These are phyloP conservation scores for Rhynchosporium secalis DNA, from an alignment of 2,329 filamentous ascomycete genomes.

Conservation along the genomic window DNA sequence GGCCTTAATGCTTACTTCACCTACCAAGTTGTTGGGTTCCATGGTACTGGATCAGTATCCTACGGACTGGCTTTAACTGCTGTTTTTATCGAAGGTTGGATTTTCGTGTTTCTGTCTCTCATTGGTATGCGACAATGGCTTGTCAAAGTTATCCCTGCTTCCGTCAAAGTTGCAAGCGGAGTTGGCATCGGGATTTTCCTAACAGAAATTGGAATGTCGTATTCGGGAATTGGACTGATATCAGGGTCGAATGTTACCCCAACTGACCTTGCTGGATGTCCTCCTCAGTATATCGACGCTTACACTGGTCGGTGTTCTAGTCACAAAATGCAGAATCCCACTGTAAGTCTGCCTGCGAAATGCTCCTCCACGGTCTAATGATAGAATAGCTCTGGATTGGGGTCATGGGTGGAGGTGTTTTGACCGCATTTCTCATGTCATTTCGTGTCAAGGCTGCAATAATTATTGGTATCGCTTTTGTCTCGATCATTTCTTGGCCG, in stretches of 20 bases:
- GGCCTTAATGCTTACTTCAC: conserved; percentile 68
- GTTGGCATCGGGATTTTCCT: conserved; percentile 66
- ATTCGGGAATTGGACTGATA: conserved; percentile 80
- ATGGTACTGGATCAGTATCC: conserved; percentile 56
- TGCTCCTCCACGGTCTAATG: conserved; percentile 8
- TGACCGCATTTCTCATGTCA: conserved; percentile 79
- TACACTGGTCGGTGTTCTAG: conserved; percentile 52
- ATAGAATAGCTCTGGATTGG: conserved; percentile 73
- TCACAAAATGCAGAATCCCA: conserved; percentile 75
- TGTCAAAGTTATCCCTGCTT: conserved; percentile 62
- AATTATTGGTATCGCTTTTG: conserved; percentile 69
- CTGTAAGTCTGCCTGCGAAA: conserved; percentile 46
- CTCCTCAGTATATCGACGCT: conserved; percentile 51
- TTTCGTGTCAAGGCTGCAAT: conserved; percentile 76
- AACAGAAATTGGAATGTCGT: conserved; percentile 67
- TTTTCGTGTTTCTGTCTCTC: conserved; percentile 63
- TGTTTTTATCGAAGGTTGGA: conserved; percentile 64
- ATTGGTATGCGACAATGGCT: conserved; percentile 74
- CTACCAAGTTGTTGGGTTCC: conserved; percentile 64
- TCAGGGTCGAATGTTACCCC: conserved; percentile 70
- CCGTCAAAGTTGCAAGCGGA: conserved; percentile 65
- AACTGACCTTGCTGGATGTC: conserved; percentile 74
- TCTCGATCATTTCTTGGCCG: conserved; percentile 76
- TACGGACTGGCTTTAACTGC: conserved; percentile 63
- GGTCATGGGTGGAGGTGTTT: conserved; percentile 74